phyloP scores from a whole-genome alignment of 2,329 filamentous ascomycete genomes.

The Tolypocladium guangdongense region DNA sequence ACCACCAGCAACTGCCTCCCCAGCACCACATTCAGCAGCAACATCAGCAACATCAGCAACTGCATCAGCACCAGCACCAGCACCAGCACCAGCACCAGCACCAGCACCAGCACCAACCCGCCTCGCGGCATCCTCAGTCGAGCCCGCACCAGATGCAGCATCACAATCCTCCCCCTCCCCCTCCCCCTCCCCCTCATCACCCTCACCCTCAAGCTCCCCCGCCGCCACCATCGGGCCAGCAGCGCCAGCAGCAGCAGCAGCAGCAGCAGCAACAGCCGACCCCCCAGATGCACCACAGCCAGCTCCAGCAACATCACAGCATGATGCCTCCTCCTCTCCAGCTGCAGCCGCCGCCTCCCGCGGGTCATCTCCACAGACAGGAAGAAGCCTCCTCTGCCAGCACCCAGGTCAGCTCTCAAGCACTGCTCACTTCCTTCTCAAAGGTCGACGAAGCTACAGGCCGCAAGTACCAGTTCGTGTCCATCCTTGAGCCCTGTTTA shows the following conservation, averaged over 20 bases:
- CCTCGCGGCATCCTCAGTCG: slow-evolving; percentile 8
- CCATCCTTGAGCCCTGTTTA: slow-evolving; percentile 16
- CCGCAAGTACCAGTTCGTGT: slow-evolving; percentile 22
- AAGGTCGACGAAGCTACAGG: slow-evolving; percentile 23
- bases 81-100: slow-evolving; percentile 12
- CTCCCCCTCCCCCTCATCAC: slow-evolving; percentile 13
- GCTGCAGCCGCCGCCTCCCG: slow-evolving; percentile 5
- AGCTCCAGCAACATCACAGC: slow-evolving; percentile 5
- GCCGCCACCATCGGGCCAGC: background rate
- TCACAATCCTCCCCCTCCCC: slow-evolving; percentile 5
- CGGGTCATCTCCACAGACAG: slow-evolving; percentile 8
- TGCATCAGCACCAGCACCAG: slow-evolving; percentile 7
- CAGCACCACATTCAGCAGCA: slow-evolving; percentile 8
- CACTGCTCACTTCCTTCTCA: slow-evolving; percentile 17
- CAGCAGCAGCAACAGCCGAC: background rate
- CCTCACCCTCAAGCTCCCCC: slow-evolving; percentile 4
- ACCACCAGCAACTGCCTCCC: slow-evolving; percentile 13
- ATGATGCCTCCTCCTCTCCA: slow-evolving; percentile 6
- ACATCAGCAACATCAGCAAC: slow-evolving; percentile 11
- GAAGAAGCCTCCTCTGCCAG: slow-evolving; percentile 12
- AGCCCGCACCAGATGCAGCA: slow-evolving; percentile 7
- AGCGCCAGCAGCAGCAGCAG: background rate
- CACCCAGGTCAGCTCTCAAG: slow-evolving; percentile 6
- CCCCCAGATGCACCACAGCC: background rate
- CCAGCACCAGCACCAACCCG: slow-evolving; percentile 1